These are phyloP conservation scores for Martensiomyces pterosporus DNA, from an alignment of 192 early-diverging fungal genomes.

Conservation along the genomic window DNA sequence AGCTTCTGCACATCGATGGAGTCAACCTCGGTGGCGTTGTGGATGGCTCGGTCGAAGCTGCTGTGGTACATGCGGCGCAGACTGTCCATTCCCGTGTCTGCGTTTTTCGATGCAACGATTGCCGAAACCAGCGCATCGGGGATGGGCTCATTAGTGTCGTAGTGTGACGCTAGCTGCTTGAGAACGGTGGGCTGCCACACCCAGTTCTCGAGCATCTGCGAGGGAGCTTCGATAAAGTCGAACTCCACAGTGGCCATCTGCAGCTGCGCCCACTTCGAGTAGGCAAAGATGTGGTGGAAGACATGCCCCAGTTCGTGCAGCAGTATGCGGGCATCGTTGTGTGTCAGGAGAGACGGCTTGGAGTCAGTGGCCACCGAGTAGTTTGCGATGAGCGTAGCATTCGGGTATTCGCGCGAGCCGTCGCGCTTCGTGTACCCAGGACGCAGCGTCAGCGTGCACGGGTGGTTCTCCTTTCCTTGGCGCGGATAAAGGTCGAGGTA, in stretches of 20 bases:
- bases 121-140: conserved; percentile 56
- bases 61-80: conserved; percentile 61
- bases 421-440: conserved; percentile 52
- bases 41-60: conserved; percentile 60
- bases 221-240: conserved; percentile 75
- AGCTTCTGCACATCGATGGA: conserved; percentile 40
- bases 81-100: conserved; percentile 50
- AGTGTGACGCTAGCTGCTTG: conserved; percentile 53
- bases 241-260: conserved; percentile 61
- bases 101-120: conserved; percentile 58
- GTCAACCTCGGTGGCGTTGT: conserved; percentile 44
- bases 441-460: conserved; percentile 39
- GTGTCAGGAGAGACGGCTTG: conserved; percentile 62
- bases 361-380: conserved; percentile 53
- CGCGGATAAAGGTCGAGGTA: conserved; percentile 68
- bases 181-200: conserved; percentile 52
- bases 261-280: conserved; percentile 59
- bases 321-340: conserved; percentile 62
- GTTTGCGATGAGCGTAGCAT: conserved; percentile 52
- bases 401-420: conserved; percentile 43
- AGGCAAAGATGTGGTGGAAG: conserved; percentile 54
- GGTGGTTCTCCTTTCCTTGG: conserved; percentile 62
- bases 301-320: conserved; percentile 70
- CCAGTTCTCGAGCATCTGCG: conserved; percentile 75
- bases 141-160: conserved; percentile 52